Base-by-base conservation (phyloP, 225 moss, liverwort and hornwort genomes). In the Bryoerythrophyllum caledonicum region DNA sequence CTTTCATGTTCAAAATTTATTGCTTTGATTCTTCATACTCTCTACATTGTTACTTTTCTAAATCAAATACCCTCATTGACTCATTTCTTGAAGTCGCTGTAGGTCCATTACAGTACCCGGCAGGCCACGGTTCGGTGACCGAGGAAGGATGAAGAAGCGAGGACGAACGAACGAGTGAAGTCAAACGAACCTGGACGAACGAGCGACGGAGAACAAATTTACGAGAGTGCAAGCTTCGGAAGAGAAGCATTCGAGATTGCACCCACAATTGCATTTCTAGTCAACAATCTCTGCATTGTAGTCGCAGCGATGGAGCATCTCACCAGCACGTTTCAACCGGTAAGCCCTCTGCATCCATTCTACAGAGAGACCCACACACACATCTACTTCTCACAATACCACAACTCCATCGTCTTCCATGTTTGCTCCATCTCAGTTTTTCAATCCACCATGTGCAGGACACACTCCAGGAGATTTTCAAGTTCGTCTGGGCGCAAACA, bases 401-500 rank as follows among this genome's bases (percentile, higher is more conserved):
- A 21, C 54, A 54, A 23, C 9, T 21, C 8, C 53, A 21, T 21
- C 38, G 2, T 38, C 53, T 8, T 53, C n/a, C 17, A 53, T 53
- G 8, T 53, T 21, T 53, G 20, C 21, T 21, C 21, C 53, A 20
- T 20, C 54, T 54, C 54, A 54, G 54, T 54, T 54, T 21, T 54
- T 8, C 1, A 9, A 20, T 54, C 21, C 54, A n/a, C 23, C 54
- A 30, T 7, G 25, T 63, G 79, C 83, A 87, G 87, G 87, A 87
- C 52, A 87, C 87, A 26, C 81, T 87, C 46, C 84, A 87, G 58
- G 84, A 87, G 41, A 82, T 87, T 26, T 87, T 87, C 69, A 87
- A 84, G 81, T 84, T 87, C 51, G 81, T 84, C 54, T 87, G 86
- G 86, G 72, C 70, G 5, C 86, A 84, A 63, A 87, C 84, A 57